Evolutionary conservation across 257 asterid genomes (phyloP).

Genomic region (Solanum neorickii): DNA sequence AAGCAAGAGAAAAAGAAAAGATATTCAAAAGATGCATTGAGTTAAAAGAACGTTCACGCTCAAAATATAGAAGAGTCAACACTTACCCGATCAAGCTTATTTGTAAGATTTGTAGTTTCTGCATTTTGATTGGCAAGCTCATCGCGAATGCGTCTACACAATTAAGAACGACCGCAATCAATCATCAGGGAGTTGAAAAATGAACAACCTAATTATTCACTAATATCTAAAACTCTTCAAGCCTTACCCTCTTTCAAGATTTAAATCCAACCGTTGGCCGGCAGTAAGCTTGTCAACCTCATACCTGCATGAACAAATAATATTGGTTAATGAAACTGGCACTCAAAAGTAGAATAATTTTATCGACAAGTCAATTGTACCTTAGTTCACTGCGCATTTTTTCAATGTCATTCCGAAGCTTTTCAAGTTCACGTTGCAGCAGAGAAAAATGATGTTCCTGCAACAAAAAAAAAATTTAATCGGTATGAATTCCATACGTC

Average conservation of each 20-base stretch:
- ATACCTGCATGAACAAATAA: slow-evolving; percentile 19
- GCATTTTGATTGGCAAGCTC: slow-evolving; percentile 42
- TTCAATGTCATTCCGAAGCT: slow-evolving; percentile 47
- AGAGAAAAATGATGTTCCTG: slow-evolving; percentile 63
- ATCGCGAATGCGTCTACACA: slow-evolving; percentile 37
- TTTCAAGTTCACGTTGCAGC: slow-evolving; percentile 55
- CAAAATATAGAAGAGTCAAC: background rate
- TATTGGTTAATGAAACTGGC: background rate
- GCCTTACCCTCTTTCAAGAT: slow-evolving; percentile 52
- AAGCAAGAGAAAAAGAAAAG: background rate
- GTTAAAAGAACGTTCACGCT: background rate
- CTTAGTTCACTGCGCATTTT: slow-evolving; percentile 58
- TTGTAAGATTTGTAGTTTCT: slow-evolving; percentile 36
- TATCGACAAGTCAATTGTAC: slow-evolving; percentile 5
- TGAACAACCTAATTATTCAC: background rate
- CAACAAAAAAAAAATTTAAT: background rate
- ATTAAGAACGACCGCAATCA: background rate
- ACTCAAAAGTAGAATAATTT: background rate
- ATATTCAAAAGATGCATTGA: background rate
- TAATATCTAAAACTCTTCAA: background rate
- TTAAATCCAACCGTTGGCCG: slow-evolving; percentile 57
- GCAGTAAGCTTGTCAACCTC: slow-evolving; percentile 55
- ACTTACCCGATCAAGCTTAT: slow-evolving; percentile 49
- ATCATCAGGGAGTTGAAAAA: background rate
- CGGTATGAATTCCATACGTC: background rate